A percentile compares a stretch with the other conserved stretches of the same genome.
Evolutionary conservation across 805 yeast genomes (phyloP).

Genomic region (Monosporozyma yasuniensis): DNA sequence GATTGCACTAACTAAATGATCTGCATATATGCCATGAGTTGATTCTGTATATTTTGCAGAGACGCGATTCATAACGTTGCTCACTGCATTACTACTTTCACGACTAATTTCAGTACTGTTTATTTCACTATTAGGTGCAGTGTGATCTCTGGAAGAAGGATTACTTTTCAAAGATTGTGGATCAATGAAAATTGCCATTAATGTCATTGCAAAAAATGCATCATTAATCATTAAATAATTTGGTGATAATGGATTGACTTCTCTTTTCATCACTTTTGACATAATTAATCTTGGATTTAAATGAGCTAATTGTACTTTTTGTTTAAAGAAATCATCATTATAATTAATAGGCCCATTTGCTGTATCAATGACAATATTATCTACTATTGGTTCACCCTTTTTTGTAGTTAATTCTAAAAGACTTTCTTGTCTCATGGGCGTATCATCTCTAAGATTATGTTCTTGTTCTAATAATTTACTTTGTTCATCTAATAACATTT

Average conservation of each 20-base stretch:
- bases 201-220: slow-evolving; percentile 18
- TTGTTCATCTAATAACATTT: slow-evolving; percentile 7
- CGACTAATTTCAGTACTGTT: background rate
- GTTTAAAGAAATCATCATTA: slow-evolving; percentile 5
- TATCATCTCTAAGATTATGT: background rate
- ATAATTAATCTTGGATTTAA: slow-evolving; percentile 22
- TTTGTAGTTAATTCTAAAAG: background rate
- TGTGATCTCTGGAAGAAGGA: slow-evolving; percentile 5
- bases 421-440: background rate
- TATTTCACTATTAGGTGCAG: background rate
- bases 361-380: background rate
- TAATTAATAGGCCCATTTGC: background rate
- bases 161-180: slow-evolving; percentile 1
- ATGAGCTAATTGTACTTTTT: slow-evolving; percentile 15
- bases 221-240: slow-evolving; percentile 25
- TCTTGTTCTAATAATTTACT: background rate
- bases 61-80: background rate
- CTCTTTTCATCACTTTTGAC: slow-evolving; percentile 23
- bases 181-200: slow-evolving; percentile 20
- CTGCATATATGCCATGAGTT: background rate
- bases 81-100: background rate
- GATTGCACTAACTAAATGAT: slow-evolving; percentile 15
- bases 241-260: slow-evolving; percentile 27
- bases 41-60: background rate
- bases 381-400: background rate